Base-by-base conservation (phyloP, 2,329 filamentous ascomycete species). In the Botrytis elliptica region DNA sequence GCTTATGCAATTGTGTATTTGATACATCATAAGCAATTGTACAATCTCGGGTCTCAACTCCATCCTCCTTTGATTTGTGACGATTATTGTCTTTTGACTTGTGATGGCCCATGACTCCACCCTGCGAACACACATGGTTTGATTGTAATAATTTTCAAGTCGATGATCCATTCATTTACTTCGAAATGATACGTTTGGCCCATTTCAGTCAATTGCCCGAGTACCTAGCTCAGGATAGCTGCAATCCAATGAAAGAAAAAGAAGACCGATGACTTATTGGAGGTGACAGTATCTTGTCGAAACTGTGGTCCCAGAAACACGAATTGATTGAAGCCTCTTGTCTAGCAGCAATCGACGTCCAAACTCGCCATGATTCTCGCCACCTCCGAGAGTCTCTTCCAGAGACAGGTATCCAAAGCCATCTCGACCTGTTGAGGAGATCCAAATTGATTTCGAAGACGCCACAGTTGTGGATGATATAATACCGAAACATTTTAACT, bases 151-250 rank as follows among this genome's bases (percentile, higher is more conserved):
- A 75, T 36, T 44, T 71, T 52, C 40, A 74, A 38, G 55, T 70
- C 69, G 22, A 75, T 8, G 66, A 75, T 74, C 29, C 74, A 62
- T 65, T 75, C 72, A 40, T 62, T 49, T 29, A 72, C 72, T 46
- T 72, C 64, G 38, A 75, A 57, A 60, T 46, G 12, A 55, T 74
- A 75, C 20, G 59, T 75, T 20, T 64, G 38, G 20, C 72, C 72
- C 42, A 49, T 7, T 29, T 73, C 74, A 62, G 74, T 72, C 74
- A 72, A 74, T 66, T 75, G 72, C n/a, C 72, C 72, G 70, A 75
- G 68, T 36, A 29, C 29, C 29, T 29, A 75, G 66, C 29, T 74
- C 72, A 62, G 72, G 72, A 49, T 73, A 36, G 36, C 52, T 71
- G 22, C 7, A 12, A 42, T 71, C 68, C 22, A 40, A 59, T 73